Conservation (phyloP, 2,329 filamentous ascomycete species). For the Pseudocercospora pini-densiflorae region DNA sequence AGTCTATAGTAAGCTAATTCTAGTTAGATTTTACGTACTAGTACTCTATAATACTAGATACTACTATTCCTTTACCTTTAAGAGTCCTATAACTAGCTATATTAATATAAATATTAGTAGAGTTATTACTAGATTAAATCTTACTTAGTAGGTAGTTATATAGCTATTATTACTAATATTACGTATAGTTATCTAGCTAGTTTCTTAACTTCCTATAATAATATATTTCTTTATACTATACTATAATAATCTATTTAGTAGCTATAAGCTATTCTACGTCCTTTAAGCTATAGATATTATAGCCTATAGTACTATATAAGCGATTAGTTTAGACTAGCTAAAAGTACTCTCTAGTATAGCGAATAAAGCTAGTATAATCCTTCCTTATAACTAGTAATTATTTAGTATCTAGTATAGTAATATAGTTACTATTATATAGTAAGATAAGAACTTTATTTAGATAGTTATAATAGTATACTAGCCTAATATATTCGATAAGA, state of each 20-base stretch:
- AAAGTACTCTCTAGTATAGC: background rate
- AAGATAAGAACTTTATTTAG: constrained; percentile 9
- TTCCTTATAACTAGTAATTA: constrained; percentile 10
- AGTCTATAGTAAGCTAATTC: background rate
- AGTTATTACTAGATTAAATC: background rate
- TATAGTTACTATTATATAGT: constrained; percentile 4
- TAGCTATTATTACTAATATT: too few relatives aligned
- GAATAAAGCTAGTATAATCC: constrained; percentile 5
- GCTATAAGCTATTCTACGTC: constrained; percentile 8
- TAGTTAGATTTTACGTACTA: background rate
- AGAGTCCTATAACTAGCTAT: constrained; percentile 10
- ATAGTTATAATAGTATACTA: background rate
- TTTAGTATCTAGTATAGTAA: background rate
- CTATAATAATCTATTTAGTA: constrained; percentile 10
- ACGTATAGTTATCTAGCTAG: background rate
- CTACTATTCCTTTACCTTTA: constrained; percentile 7
- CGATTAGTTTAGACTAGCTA: background rate
- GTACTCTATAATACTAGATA: background rate
- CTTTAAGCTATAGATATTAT: background rate
- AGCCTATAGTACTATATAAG: background rate
- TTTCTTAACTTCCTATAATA: background rate
- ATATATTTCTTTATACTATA: constrained; percentile 2
- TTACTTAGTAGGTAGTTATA: too few relatives aligned
- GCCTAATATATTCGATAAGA: background rate
- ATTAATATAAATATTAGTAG: constrained; percentile 5